Base-by-base conservation (phyloP, 768 basidiomycete species). In the Mycena indigotica region DNA sequence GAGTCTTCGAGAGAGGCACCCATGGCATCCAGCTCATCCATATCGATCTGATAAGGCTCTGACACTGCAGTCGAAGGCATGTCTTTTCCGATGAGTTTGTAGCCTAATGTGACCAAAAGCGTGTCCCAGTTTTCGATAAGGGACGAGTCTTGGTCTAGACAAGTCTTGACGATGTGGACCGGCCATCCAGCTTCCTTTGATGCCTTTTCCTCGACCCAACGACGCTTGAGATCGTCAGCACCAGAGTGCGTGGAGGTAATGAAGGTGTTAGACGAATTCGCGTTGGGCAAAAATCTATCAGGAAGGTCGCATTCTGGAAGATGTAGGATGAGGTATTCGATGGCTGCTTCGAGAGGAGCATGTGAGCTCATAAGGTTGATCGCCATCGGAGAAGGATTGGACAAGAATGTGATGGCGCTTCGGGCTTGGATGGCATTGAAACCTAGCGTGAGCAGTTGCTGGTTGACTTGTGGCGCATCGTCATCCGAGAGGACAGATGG, bases 301-400 rank as follows among this genome's bases (percentile, higher is more conserved):
- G 95, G 95, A 4, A 97, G 80, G 64, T 96, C 94, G 56, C 91
- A 88, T 74, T 98, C 95, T 0, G 94, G 89, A 4, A 91, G 68
- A 64, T 91, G 84, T 21, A 96, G 78, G 44, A 96, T 79, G 2
- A 97, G 79, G 73, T 92, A 93, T 63, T 94, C 90, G 44, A 95
- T 87, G 51, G 85, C 85, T 0, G 93, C 91, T 67, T 93, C 86
- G 15, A 93, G 71, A 4, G 88, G 83, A 4, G 84, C 77, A 2
- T 86, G 70, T 5, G 82, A 76, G 5, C 69, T 71, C 29, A 94
- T 75, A 15, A 96, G 77, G 35, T 82, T 84, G 17, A 83, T 77
- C 4, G 84, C 75, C n/a, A 89, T 73, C 3, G 80, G 69, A 12
- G 87, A 88, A 15, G 85, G 76, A 16, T 72, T 64, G 4, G 84